Percentiles rank a stretch among this genome's conserved stretches.
These are phyloP conservation scores for Lepiota venenata DNA, from an alignment of 768 basidiomycete species.

Conservation along the genomic window DNA sequence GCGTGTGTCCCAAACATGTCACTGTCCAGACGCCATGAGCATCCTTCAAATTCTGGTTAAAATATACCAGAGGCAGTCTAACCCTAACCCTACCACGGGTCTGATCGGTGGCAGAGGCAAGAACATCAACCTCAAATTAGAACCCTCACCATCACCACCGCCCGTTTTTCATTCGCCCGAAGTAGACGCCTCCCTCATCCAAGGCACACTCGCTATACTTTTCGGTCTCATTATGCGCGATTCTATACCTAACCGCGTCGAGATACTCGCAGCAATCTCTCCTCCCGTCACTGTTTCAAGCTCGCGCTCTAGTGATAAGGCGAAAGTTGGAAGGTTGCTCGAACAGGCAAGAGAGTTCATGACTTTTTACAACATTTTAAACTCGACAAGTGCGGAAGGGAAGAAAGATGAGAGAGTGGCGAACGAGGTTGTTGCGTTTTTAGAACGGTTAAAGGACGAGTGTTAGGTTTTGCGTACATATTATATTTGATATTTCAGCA, in stretches of 20 bases:
- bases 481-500: too few species aligned
- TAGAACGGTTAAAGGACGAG: slow-evolving; percentile 39
- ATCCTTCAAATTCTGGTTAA: slow-evolving; percentile 48
- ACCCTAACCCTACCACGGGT: slow-evolving; percentile 14
- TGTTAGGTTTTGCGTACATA: background rate
- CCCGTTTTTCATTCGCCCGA: slow-evolving; percentile 17
- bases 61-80: slow-evolving; percentile 42
- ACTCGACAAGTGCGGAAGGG: slow-evolving; percentile 9
- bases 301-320: slow-evolving; percentile 14
- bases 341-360: slow-evolving; percentile 46
- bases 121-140: slow-evolving; percentile 12
- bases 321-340: slow-evolving; percentile 31
- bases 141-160: slow-evolving; percentile 13
- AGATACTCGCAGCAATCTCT: slow-evolving; percentile 30
- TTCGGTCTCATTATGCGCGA: slow-evolving; percentile 54
- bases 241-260: slow-evolving; percentile 29
- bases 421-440: slow-evolving; percentile 48
- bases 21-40: slow-evolving; percentile 41
- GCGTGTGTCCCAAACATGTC: slow-evolving; percentile 51
- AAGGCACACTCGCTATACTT: slow-evolving; percentile 73
- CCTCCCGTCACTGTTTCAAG: background rate
- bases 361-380: slow-evolving; percentile 38
- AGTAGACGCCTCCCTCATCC: slow-evolving; percentile 51
- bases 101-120: slow-evolving; percentile 4
- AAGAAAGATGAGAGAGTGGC: slow-evolving; percentile 38